Evolutionary conservation across 306 rosid genomes (phyloP).

Genomic region (Cicer chorassanicum): DNA sequence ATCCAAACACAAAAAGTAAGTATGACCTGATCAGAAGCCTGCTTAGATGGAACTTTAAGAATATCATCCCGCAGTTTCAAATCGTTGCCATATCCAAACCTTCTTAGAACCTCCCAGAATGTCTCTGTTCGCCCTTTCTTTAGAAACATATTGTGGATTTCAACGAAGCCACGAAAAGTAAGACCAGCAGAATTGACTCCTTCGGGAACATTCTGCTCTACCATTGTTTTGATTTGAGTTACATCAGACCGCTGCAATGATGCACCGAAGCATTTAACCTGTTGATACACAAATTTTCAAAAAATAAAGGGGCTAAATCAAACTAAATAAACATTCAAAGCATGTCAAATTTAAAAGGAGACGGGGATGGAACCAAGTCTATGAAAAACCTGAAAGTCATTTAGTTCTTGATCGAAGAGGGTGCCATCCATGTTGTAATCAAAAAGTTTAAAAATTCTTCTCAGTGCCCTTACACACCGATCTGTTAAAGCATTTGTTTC

Average conservation of each 20-base stretch:
- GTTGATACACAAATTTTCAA: slow-evolving; percentile 40
- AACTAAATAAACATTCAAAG: slow-evolving; percentile 22
- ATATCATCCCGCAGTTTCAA: slow-evolving; percentile 73
- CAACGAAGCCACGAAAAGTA: slow-evolving; percentile 75
- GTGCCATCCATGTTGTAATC: slow-evolving; percentile 87
- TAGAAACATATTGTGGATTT: slow-evolving; percentile 74
- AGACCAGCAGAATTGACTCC: slow-evolving; percentile 84
- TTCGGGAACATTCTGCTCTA: slow-evolving; percentile 64
- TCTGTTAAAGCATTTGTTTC: slow-evolving; percentile 69
- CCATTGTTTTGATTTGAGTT: slow-evolving; percentile 65
- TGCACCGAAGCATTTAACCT: slow-evolving; percentile 77
- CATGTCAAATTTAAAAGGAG: slow-evolving; percentile 14
- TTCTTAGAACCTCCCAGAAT: slow-evolving; percentile 86
- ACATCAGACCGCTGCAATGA: slow-evolving; percentile 73
- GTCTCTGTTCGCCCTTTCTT: slow-evolving; percentile 81
- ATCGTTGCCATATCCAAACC: slow-evolving; percentile 81
- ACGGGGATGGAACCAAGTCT: background rate
- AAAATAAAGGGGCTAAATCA: slow-evolving; percentile 21
- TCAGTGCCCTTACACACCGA: slow-evolving; percentile 72
- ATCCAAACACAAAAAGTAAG: slow-evolving; percentile 25
- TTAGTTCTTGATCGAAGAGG: slow-evolving; percentile 78
- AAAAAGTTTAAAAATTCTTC: slow-evolving; percentile 78
- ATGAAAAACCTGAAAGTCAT: slow-evolving; percentile 78
- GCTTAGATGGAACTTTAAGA: slow-evolving; percentile 67
- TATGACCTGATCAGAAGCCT: slow-evolving; percentile 78